Base-by-base conservation (phyloP, 345 rosid species). In the Aquilaria yunnanensis region DNA sequence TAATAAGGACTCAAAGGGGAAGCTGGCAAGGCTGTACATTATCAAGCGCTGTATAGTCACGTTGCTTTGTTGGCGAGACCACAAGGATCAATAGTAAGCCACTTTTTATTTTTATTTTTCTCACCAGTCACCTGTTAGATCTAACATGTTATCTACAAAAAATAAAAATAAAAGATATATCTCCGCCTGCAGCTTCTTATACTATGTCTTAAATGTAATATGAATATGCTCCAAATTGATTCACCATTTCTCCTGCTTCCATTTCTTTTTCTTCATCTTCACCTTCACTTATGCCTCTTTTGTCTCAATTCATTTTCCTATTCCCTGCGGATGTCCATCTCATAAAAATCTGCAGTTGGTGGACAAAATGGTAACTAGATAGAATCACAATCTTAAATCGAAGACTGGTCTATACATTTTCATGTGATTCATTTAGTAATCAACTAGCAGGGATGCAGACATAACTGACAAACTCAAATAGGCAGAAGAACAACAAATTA, bases 41-140 rank as follows among this genome's bases (percentile, higher is more conserved):
- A 66, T 74, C 61, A 69, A 59, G 60, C 75, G 66, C 4, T 72
- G 80, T 54, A 76, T 74, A 57, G 3, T 70, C 70, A 72, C 70
- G 79, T 66, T 77, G 66, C 37, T 72, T 68, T 77, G 70, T 71
- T 72, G 85, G 85, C 67, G 66, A 65, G 74, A 72, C 45, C 54
- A 45, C 2, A 23, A 60, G 59, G 67, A 72, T 70, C n/a, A 70
- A 47, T 74, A 74, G 50, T 7, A 63, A 37, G 7, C 43, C 43
- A 37, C 5, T 37, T 37, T 9, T 37, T 37, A 37, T 9, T 37
- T 37, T 37, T 37, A 4, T 46, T 34, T 61, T 55, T 57, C 33
- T 31, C 43, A 33, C 12, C 14, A 30, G 13, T 43, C 59, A 43
- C 51, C 59, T 45, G 59, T 49, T 33, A 16, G 6, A 48, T 54